These are phyloP conservation scores for Oryza rufipogon DNA, from an alignment of 176 grass and related monocot species.

Conservation along the genomic window DNA sequence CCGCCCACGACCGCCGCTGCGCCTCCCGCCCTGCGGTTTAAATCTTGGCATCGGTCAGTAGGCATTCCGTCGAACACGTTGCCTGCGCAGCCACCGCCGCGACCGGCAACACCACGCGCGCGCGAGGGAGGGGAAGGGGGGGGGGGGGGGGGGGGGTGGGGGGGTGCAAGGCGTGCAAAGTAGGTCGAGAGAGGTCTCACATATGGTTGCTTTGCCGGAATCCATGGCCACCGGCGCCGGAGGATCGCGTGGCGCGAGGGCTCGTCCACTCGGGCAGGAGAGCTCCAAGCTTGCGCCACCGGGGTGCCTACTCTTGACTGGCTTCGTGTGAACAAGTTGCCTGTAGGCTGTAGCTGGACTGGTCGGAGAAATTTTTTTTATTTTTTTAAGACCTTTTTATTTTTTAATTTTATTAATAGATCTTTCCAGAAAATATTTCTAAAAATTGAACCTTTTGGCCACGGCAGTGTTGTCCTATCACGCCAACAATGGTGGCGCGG, in stretches of 20 bases:
- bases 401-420: no score
- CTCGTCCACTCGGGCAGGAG: background rate
- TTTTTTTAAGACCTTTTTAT: no score
- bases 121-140: background rate
- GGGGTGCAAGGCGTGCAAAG: background rate
- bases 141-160: no score
- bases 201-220: background rate
- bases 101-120: background rate
- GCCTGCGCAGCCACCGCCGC: background rate
- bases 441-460: no score
- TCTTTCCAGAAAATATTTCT: no score
- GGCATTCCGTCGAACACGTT: slow-evolving; percentile 43
- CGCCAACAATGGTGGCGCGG: no score
- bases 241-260: background rate
- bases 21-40: background rate
- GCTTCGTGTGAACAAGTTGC: no score
- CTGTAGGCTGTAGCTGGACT: no score
- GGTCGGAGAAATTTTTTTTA: no score
- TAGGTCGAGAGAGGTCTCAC: background rate
- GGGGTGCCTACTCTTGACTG: no score
- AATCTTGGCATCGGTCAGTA: background rate
- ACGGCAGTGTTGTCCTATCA: no score
- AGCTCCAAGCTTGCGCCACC: background rate
- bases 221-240: background rate
- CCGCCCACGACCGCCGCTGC: slow-evolving; percentile 28